Evolutionary conservation across 2,329 filamentous ascomycete genomes (phyloP).

Genomic region (Metarhizium robertsii): DNA sequence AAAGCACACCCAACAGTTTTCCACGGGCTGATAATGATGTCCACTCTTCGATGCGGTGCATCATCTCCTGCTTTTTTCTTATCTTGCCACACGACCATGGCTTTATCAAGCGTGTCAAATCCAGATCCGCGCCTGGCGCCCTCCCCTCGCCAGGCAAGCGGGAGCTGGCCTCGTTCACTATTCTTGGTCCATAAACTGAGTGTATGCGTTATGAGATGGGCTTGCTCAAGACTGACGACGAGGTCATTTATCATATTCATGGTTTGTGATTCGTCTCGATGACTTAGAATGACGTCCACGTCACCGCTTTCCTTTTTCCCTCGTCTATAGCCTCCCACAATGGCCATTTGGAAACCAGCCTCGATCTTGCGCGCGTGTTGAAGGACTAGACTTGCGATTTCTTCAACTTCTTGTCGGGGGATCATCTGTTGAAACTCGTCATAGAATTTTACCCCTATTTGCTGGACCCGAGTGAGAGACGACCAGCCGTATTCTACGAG

Average conservation of each 20-base stretch:
- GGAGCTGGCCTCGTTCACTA: conserved; percentile 60
- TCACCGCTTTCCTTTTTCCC: conserved; percentile 69
- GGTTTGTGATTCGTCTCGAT: conserved; percentile 62
- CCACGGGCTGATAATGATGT: conserved; percentile 88
- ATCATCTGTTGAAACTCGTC: conserved; percentile 72
- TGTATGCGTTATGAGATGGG: conserved; percentile 70
- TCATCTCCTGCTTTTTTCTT: neutral
- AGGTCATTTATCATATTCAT: conserved; percentile 62
- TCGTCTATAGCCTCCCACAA: conserved; percentile 75
- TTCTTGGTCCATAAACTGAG: conserved; percentile 61
- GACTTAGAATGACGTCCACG: conserved; percentile 77
- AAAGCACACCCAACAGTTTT: conserved; percentile 81
- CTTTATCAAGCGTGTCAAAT: conserved; percentile 87
- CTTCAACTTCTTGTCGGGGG: conserved; percentile 61
- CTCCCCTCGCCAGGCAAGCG: conserved; percentile 43
- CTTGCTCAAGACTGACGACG: conserved; percentile 58
- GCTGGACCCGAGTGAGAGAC: conserved; percentile 66
- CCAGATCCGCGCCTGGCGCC: conserved; percentile 36
- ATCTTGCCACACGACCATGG: conserved; percentile 79
- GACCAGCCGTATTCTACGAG: conserved; percentile 76
- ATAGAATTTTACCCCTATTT: conserved; percentile 91
- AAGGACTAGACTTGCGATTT: conserved; percentile 55
- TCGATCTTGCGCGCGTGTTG: conserved; percentile 57
- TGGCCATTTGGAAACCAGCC: conserved; percentile 42
- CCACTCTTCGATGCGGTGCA: conserved; percentile 68